phyloP scores from a whole-genome alignment of 2,329 filamentous ascomycete genomes.

The Colletotrichum caudatum region DNA sequence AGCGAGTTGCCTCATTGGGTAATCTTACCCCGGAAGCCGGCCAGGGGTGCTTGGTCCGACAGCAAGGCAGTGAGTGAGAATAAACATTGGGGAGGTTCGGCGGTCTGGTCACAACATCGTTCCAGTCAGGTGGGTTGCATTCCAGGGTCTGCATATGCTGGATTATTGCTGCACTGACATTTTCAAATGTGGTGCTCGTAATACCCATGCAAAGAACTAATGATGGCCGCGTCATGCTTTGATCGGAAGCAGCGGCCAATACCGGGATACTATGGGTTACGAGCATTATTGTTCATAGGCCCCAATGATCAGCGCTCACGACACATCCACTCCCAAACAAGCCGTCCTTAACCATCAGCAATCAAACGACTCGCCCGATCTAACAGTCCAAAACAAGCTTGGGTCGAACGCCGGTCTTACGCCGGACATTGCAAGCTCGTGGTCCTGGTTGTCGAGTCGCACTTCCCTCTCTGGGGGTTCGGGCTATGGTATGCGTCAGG shows the following conservation, averaged over 20 bases:
- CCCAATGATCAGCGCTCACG: not conserved
- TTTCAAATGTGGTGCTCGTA: not conserved
- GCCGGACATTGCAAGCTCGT: not conserved
- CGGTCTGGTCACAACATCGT: conserved; percentile 36
- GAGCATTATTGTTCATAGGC: not conserved
- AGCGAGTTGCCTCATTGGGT: conserved; percentile 13
- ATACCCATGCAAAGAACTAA: not conserved
- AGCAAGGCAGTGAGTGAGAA: not conserved
- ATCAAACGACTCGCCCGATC: not conserved
- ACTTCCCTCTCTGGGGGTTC: too few relatives aligned
- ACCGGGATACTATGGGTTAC: not conserved
- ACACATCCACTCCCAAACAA: not conserved
- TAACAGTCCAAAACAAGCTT: not conserved
- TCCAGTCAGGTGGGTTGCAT: conserved; percentile 35
- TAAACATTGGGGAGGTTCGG: conserved; percentile 14
- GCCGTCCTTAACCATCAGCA: not conserved
- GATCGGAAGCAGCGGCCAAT: conserved; percentile 1
- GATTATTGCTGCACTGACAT: not conserved
- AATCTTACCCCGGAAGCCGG: not conserved
- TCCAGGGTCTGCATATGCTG: conserved; percentile 17
- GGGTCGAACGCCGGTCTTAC: not conserved
- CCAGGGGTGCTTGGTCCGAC: conserved; percentile 8
- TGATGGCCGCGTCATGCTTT: not conserved
- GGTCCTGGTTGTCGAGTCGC: not conserved
- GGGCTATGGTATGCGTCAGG: not conserved